Evolutionary conservation across 169 alveolate species (phyloP).

Genomic region (Eimeria tenella): DNA sequence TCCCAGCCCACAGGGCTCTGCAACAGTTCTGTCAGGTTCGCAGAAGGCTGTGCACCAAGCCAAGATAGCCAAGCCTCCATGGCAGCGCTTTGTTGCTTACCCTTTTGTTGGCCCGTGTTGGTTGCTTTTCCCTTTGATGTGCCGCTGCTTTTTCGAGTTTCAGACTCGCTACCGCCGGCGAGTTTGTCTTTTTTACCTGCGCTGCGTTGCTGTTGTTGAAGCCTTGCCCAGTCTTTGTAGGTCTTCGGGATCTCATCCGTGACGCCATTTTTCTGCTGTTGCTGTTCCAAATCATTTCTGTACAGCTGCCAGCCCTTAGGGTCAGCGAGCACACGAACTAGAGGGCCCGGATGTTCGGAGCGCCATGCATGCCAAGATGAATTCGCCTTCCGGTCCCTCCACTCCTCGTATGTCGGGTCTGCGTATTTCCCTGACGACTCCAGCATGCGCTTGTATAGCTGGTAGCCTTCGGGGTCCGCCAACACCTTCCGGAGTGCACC

Average conservation of each 20-base stretch:
- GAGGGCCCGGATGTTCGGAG: slow-evolving; percentile 74
- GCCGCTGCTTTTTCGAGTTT: background rate
- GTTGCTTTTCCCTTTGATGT: background rate
- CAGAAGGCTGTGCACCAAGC: slow-evolving; percentile 43
- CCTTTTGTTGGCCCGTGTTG: slow-evolving; percentile 16
- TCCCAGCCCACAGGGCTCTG: slow-evolving; percentile 73
- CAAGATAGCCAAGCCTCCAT: slow-evolving; percentile 73
- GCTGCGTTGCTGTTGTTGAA: slow-evolving; percentile 57
- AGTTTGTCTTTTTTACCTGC: slow-evolving; percentile 30
- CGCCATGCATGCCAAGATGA: slow-evolving; percentile 76
- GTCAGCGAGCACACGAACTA: slow-evolving; percentile 59
- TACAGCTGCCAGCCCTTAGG: slow-evolving; percentile 77
- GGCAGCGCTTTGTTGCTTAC: slow-evolving; percentile 64
- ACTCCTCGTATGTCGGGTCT: slow-evolving; percentile 61
- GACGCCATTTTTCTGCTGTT: slow-evolving; percentile 63
- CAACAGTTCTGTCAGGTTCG: slow-evolving; percentile 50
- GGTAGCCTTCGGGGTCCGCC: slow-evolving; percentile 74
- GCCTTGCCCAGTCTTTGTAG: slow-evolving; percentile 74
- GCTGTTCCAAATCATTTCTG: slow-evolving; percentile 57
- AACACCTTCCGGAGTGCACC: slow-evolving; percentile 72
- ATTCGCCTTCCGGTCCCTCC: slow-evolving; percentile 49
- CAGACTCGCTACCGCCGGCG: slow-evolving; percentile 21
- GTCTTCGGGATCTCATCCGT: slow-evolving; percentile 56
- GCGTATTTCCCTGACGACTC: slow-evolving; percentile 58
- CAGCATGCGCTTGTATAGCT: slow-evolving; percentile 66